Base-by-base conservation (phyloP, 192 early-diverging fungal genomes). In the Powellomyces hirtus region DNA sequence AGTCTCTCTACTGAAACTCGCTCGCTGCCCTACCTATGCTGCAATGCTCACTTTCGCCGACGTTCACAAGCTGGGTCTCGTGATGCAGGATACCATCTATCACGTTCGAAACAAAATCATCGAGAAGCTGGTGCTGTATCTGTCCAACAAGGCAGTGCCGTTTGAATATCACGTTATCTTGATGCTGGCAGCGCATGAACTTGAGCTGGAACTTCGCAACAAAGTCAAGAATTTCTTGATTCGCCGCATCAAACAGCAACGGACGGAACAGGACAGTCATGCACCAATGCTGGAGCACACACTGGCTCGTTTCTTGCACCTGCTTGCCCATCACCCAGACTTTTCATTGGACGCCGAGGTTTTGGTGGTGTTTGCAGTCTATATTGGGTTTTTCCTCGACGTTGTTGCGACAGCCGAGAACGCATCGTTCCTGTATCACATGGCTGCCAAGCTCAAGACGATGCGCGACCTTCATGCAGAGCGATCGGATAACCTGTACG, bases 291-390 rank as follows among this genome's bases (percentile, higher is more conserved):
- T 89, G 84, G 53, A 93, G 86, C 58, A 77, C 79, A 64, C 76
- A 82, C 26, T 72, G 89, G 33, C 78, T 76, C 31, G 87, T 3
- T 51, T 94, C 29, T 67, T 95, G 20, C 86, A 93, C 57, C 66
- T 94, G 33, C 77, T 98, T 10, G 89, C 92, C 1, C 86, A 91
- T 67, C 92, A 95, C 64, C 91, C 93, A 1, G 94, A 96, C 74
- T 94, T 92, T 84, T 64, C 64, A 0, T 58, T 46, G 8, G 62
- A 80, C 5, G 40, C 65, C 0, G 63, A 77, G 1, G 84, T 85
- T 67, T 72, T 90, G 0, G 26, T 37, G 14, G 36, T 86, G 37
- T 88, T 90, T 66, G 66, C 83, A 56, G 69, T 30, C 77, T 79
- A 96, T 68, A 84, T 98, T 38, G 89, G 94, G 45, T 95, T 95